These are phyloP conservation scores for Prunella vulgaris DNA, from an alignment of 257 asterid species.

Conservation along the genomic window DNA sequence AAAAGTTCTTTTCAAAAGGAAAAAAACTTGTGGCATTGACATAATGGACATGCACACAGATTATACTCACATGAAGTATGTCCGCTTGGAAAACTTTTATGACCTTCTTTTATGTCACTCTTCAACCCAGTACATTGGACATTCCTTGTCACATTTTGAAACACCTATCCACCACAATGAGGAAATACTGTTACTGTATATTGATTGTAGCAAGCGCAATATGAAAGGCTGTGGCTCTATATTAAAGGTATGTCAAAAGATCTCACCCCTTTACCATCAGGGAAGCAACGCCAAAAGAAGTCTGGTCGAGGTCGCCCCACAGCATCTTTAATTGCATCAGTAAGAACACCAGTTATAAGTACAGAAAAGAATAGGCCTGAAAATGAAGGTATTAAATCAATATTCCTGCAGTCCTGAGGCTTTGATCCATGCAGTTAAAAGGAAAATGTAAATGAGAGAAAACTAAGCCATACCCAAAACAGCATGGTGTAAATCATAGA, in stretches of 20 bases:
- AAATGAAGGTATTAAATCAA: conserved; percentile 19
- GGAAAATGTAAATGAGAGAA: neutral
- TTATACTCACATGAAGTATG: conserved; percentile 83
- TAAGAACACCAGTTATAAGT: conserved; percentile 69
- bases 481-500: conserved; percentile 86
- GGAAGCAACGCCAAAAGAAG: conserved; percentile 98
- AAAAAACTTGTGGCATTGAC: neutral
- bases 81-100: conserved; percentile 94
- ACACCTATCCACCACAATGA: conserved; percentile 45
- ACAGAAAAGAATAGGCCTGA: conserved; percentile 86
- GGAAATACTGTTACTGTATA: conserved; percentile 17
- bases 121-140: conserved; percentile 78
- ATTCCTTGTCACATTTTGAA: conserved; percentile 65
- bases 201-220: neutral
- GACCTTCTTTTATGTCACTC: conserved; percentile 81
- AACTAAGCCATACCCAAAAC: conserved; percentile 55
- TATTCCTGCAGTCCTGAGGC: neutral
- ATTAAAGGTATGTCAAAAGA: conserved; percentile 9
- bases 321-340: conserved; percentile 95
- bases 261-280: conserved; percentile 84
- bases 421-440: neutral
- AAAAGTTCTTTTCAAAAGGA: neutral
- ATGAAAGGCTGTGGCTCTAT: neutral
- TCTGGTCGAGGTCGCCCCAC: conserved; percentile 99
- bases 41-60: conserved; percentile 1